Evolutionary conservation across 2,329 filamentous ascomycete genomes (phyloP).

Genomic region (Aspergillus ruber): DNA sequence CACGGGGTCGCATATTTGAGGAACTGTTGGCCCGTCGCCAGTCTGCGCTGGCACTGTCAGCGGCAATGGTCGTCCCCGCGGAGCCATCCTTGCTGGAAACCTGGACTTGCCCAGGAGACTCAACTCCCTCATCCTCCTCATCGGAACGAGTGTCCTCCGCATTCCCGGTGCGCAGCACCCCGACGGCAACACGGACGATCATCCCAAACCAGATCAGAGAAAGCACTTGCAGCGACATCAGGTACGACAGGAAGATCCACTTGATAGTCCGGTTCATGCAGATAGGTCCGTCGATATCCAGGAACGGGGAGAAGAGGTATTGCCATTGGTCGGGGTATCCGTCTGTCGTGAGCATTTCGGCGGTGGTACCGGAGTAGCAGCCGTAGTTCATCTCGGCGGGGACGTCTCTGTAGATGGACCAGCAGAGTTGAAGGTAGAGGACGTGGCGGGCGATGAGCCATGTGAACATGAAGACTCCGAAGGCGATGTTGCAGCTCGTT

Average conservation of each 20-base stretch:
- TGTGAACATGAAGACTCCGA: conserved; percentile 75
- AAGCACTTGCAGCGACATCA: conserved; percentile 72
- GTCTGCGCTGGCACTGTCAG: conserved; percentile 22
- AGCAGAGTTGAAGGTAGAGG: conserved; percentile 71
- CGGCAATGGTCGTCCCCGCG: conserved; percentile 14
- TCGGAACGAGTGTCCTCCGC: conserved; percentile 86
- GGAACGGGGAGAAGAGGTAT: conserved; percentile 69
- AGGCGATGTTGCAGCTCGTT: conserved; percentile 70
- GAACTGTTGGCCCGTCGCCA: conserved; percentile 31
- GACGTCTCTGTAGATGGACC: conserved; percentile 68
- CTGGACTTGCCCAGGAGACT: conserved; percentile 32
- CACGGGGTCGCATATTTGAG: conserved; percentile 27
- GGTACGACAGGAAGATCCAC: conserved; percentile 67
- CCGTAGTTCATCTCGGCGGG: conserved; percentile 57
- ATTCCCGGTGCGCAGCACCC: conserved; percentile 65
- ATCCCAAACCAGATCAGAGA: conserved; percentile 84
- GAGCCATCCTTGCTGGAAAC: conserved; percentile 17
- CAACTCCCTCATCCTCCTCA: conserved; percentile 62
- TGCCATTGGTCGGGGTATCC: conserved; percentile 40
- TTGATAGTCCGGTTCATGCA: conserved; percentile 73
- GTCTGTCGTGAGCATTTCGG: conserved; percentile 27
- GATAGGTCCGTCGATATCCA: conserved; percentile 62
- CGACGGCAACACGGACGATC: conserved; percentile 75
- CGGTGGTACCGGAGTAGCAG: conserved; percentile 58
- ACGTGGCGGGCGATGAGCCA: conserved; percentile 83